These are phyloP conservation scores for Ogataea philodendri DNA, from an alignment of 805 yeast genomes.

Conservation along the genomic window DNA sequence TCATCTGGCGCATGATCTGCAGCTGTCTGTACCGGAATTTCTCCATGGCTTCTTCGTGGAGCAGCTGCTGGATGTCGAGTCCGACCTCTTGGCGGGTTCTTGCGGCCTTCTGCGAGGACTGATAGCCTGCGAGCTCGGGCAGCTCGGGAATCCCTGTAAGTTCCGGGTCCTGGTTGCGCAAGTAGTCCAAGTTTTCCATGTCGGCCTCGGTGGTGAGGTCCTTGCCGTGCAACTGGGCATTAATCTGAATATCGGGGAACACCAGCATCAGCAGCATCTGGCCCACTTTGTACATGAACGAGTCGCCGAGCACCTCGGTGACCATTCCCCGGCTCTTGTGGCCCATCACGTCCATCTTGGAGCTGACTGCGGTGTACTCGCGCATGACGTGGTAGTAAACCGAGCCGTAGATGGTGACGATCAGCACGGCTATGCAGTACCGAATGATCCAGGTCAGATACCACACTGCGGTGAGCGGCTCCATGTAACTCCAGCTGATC, in stretches of 20 bases:
- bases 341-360: slow-evolving; percentile 30
- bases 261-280: slow-evolving; percentile 29
- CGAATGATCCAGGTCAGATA: slow-evolving; percentile 83
- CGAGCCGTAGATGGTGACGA: slow-evolving; percentile 62
- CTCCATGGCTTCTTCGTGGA: slow-evolving; percentile 60
- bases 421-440: slow-evolving; percentile 59
- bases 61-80: slow-evolving; percentile 31
- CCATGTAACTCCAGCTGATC: slow-evolving; percentile 73
- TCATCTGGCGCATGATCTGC: slow-evolving; percentile 73
- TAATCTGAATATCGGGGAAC: slow-evolving; percentile 33
- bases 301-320: slow-evolving; percentile 27
- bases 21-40: slow-evolving; percentile 61
- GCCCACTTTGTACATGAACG: slow-evolving; percentile 32
- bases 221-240: slow-evolving; percentile 31
- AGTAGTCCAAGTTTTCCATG: slow-evolving; percentile 26
- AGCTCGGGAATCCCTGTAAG: not conserved
- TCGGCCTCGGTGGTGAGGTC: slow-evolving; percentile 28
- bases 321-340: slow-evolving; percentile 18
- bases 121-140: not conserved
- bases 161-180: slow-evolving; percentile 15
- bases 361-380: slow-evolving; percentile 57
- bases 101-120: slow-evolving; percentile 4
- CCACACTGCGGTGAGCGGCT: slow-evolving; percentile 72
- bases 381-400: slow-evolving; percentile 70
- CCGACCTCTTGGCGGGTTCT: slow-evolving; percentile 26